Base-by-base conservation (phyloP, 352 stramenopile species). In the Phytopythium sindhum region DNA sequence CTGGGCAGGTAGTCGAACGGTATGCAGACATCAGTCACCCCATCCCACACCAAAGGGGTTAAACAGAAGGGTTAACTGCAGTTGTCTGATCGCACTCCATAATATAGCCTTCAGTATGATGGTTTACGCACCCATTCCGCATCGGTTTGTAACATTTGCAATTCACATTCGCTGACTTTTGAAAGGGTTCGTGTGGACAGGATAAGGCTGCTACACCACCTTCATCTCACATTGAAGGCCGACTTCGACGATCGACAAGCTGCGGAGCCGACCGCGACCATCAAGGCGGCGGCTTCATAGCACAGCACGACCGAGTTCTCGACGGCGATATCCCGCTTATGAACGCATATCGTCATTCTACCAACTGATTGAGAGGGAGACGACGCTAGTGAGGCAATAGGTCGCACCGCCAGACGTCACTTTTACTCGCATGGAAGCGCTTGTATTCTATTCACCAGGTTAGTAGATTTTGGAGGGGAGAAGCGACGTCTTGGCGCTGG, bases 381-480 rank as follows among this genome's bases (percentile, higher is more conserved):
- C n/a, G n/a, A n/a, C n/a, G n/a, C n/a, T n/a, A n/a, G n/a, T n/a
- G n/a, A n/a, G n/a, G n/a, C n/a, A n/a, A n/a, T n/a, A n/a, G n/a
- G n/a, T n/a, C n/a, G n/a, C n/a, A n/a, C n/a, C n/a, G n/a, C n/a
- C n/a, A n/a, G n/a, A n/a, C n/a, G n/a, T n/a, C n/a, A n/a, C 39
- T 21, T 14, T 11, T 44, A 7, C 39, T 10, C 19, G 41, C 41
- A 44, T 44, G 37, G 37, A 19, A 44, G 37, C 17, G 7, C 19
- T n/a, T n/a, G n/a, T n/a, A n/a, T 33, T 33, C 50, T 56, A 39
- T 39, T 39, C 4, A 26, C 19, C 56, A 17, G 17, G 8, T 17
- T 48, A 58, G 67, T 73, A 67, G 39, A 63, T 74, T 56, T 81
- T 83, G 42, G 74, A 67, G 42, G 77, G 77, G 63, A 86, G 73